Evolutionary conservation across 139 green algal genomes (phyloP), one percentile per base, ranked within the genome.

Genomic region (Coccomyxa sp.): DNA sequence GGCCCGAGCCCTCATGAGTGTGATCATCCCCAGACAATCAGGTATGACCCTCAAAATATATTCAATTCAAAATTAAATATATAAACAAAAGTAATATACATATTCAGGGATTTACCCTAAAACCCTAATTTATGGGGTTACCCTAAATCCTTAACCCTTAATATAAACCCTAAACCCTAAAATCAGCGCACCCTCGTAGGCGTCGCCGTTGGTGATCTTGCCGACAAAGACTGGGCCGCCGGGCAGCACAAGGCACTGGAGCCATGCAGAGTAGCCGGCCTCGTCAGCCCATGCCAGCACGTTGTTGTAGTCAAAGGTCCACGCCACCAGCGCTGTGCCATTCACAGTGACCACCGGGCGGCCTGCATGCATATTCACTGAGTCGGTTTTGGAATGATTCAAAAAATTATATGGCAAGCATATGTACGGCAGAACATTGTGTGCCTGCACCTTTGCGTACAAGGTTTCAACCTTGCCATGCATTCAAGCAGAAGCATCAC

Each of bases 201-300:
- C 74, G 3, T 75, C 67, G 74, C 23, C 17, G n/a, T 78, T 38
- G n/a, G n/a, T 45, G 74, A 82, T 32, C 51, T 82, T 82, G 79
- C 79, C 79, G 16, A 74, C 57, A 57, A 82, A 74, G 51, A 82
- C 58, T 17, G 79, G 79, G 18, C 79, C 79, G 57, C 21, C 57
- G 51, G 79, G 21, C 51, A 71, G 51, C 25, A 38, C 57, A 11
- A 82, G 57, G 79, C 71, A 82, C 79, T 82, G 79, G 3, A 82
- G 79, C 79, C 79, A 82, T n/a, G 79, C 79, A 57, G 25, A 59
- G 79, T 67, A 74, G 51, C 79, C 79, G 51, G 79, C 79, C 21
- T 82, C 79, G 0, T 31, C 58, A 3, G 31, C 25, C 57, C 58
- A 82, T 51, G 79, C 23, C 79, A 82, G 79, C 51, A 82, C 79